Base-by-base conservation (phyloP, 139 green algal genomes). In the Edaphochlamys debaryana region DNA sequence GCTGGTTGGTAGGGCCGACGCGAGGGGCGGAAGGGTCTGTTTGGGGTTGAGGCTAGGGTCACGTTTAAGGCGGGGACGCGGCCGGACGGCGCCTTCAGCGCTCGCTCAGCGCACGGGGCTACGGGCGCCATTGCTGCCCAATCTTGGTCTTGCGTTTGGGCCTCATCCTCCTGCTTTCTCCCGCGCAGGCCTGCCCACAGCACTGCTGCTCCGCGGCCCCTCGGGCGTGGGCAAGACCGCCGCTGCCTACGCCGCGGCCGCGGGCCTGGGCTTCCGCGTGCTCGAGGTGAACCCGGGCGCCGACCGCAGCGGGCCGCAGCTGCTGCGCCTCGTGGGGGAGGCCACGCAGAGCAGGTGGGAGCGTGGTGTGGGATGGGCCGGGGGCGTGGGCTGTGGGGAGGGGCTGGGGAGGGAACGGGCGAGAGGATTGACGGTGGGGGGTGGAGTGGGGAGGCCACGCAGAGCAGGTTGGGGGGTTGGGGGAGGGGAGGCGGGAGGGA, bases 231-330 rank as follows among this genome's bases (percentile, higher is more conserved):
- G 90, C 45, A 94, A 94, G 73, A 92, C 80, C 25, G 86, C 90
- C 5, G 69, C 79, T 0, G 88, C 87, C 20, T 88, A 84, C 48
- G 90, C 90, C 69, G 75, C 87, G 36, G 63, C 50, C 19, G 64
- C 32, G 73, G 90, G 91, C 84, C 74, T 92, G 72, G 88, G 88
- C 0, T 92, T 88, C 50, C 54, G 68, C 7, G 88, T 93, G 68
- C 71, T 91, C 32, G 90, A 93, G 84, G 88, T 93, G 11, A 91
- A 92, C 81, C 73, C 88, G 22, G 83, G 70, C 0, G 66, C 82
- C 45, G 86, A 92, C 62, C 86, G 90, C 69, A 85, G 69, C 40
- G 88, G 87, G 23, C 67, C 74, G 27, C 71, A 87, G 62, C 52
- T 92, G 80, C 62, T 86, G 42, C 34, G 69, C 5, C 50, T 89